Evolutionary conservation across 805 yeast genomes (phyloP), one percentile per base, ranked within the genome.

Genomic region (Ogataea zsoltii): DNA sequence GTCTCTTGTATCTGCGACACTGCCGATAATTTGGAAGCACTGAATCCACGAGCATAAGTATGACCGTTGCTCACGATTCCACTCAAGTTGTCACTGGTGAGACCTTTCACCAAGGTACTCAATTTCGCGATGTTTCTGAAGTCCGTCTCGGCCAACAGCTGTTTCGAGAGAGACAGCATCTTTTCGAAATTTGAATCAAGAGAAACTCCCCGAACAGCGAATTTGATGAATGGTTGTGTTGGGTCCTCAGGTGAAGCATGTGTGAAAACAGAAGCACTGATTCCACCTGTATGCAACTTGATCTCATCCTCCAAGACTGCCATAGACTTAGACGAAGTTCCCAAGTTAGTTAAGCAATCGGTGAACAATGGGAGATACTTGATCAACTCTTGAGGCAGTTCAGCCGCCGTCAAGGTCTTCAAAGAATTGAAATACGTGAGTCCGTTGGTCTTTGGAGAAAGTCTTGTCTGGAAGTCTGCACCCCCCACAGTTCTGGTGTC

Each of bases 31-130:
- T 77, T 74, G 0, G 96, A 76, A 18, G 79, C 71, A 2, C 96
- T 83, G 56, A 71, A 77, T 4, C 81, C 72, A 54, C 81, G 76
- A 2, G 98, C 96, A 66, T 77, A 91, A 1, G 83, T 70, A 61
- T 94, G 97, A 0, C 99, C 99, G 45, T 85, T 72, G 46, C 91
- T 94, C 9, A 96, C 91, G 41, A 94, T 80, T 6, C 77, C 72
- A 57, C 91, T 83, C 46, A 88, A 70, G 58, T 88, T 87, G 55
- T 88, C 91, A 28, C 90, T 82, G 0, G 87, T 85, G 57, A 85
- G 64, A 33, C 84, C 77, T 57, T 85, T 85, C 33, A 94, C 79
- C 58, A 94, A 71, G 1, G 86, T 80, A 46, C 79, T 72, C 47
- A 94, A 71, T 59, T 90, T 92, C 42, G 82, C 84, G 39, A 80